Base-by-base conservation (phyloP, 2,329 filamentous ascomycete species). In the Sporothrix euskadiensis region DNA sequence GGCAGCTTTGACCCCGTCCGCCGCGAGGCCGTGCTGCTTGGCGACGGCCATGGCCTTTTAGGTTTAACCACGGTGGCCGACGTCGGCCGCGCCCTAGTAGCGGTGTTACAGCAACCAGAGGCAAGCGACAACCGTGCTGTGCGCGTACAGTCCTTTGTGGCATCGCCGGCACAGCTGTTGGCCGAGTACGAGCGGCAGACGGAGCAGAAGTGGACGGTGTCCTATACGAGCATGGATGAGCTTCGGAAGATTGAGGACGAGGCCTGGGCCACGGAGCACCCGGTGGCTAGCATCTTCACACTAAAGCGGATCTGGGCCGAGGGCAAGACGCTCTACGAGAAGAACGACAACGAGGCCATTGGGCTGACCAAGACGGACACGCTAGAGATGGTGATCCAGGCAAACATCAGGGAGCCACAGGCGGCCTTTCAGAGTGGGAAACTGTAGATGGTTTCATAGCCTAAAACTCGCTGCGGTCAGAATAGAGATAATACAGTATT, bases 241-340 rank as follows among this genome's bases (percentile, higher is more conserved):
- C 73, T 75, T 1, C 41, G 26, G 44, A 49, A 39, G 30, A 54
- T 74, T 10, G 74, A 75, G 61, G 63, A 49, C 8, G 65, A 70
- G 1, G 73, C 71, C 0, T 74, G 74, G 69, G 71, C 69, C 0
- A 41, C 26, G 4, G 74, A 39, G 0, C 61, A 74, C 12, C 71
- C 73, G 0, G 54, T 75, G 22, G 73, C 74, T 3, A 71, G 69
- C 22, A 71, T 75, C 16, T 74, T 68, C 19, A 75, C 73, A 4
- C 71, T 75, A 56, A 68, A 73, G 19, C 71, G 73, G 5, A 75
- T 75, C 63, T 75, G 74, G 74, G 69, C 74, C 6, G 74, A 75
- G 52, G 74, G 74, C 22, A 86, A 86, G 1, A 90, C 88, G 5
- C 78, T 90, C 56, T 89, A 90, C 78, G 83, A 85, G 12, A 82